These are phyloP conservation scores for Metschnikowia arizonensis DNA, from an alignment of 805 yeast genomes.

Conservation along the genomic window DNA sequence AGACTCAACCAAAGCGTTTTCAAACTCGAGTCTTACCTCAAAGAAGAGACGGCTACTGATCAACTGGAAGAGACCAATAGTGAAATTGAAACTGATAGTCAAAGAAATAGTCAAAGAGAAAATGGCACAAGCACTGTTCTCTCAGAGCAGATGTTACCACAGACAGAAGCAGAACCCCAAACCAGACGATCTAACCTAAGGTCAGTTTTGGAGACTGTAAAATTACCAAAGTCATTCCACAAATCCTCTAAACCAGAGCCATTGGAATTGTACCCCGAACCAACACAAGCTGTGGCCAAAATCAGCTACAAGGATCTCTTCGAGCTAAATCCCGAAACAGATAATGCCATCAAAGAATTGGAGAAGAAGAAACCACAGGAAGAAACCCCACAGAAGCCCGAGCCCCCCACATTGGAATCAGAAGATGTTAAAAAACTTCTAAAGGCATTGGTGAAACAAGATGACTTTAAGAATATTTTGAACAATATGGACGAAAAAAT, in stretches of 20 bases:
- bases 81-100: not conserved
- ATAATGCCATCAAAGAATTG: not conserved
- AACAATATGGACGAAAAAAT: slow-evolving; percentile 3
- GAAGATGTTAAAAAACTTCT: not conserved
- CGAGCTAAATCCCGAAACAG: not conserved
- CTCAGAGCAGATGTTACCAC: not conserved
- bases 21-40: not conserved
- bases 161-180: not conserved
- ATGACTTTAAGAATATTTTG: slow-evolving; percentile 1
- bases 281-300: not conserved
- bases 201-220: slow-evolving; percentile 1
- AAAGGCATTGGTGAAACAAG: not conserved
- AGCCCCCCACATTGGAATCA: not conserved
- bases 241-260: not conserved
- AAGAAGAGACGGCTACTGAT: not conserved
- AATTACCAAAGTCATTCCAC: not conserved
- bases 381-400: not conserved
- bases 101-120: no score
- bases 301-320: slow-evolving; percentile 4
- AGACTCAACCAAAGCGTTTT: not conserved
- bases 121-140: no score
- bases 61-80: not conserved
- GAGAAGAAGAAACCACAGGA: not conserved
- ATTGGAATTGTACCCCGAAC: not conserved
- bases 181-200: not conserved